phyloP scores from a whole-genome alignment of 164 flowering plant species.

The Berberis thunbergii region DNA sequence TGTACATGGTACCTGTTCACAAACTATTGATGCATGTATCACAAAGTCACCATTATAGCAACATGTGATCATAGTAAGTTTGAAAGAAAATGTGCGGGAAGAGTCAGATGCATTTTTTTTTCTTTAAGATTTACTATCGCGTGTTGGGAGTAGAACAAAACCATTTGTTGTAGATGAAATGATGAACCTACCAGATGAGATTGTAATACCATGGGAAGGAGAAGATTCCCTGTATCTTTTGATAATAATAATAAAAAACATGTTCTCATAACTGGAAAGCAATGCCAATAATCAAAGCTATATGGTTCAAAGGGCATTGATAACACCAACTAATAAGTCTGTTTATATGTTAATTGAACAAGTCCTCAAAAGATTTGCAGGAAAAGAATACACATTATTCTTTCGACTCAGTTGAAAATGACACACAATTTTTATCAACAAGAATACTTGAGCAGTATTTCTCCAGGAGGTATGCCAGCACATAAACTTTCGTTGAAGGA shows the following conservation, averaged over 20 bases:
- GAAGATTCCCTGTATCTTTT: neutral
- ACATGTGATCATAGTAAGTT: neutral
- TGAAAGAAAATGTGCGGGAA: neutral
- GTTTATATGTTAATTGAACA: neutral
- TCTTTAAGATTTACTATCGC: neutral
- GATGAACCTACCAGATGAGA: neutral
- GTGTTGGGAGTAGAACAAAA: neutral
- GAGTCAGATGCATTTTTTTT: neutral
- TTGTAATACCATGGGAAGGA: neutral
- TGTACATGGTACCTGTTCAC: neutral
- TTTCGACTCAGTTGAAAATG: neutral
- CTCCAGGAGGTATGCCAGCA: neutral
- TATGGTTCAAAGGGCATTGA: neutral
- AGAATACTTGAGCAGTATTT: neutral
- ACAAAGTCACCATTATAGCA: neutral
- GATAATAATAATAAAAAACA: neutral
- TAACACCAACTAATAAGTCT: neutral
- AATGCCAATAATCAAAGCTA: neutral
- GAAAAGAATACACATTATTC: neutral
- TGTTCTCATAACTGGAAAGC: neutral
- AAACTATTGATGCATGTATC: neutral
- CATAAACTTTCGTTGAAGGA: neutral
- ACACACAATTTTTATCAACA: neutral
- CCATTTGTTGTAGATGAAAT: neutral
- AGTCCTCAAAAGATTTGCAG: neutral